Conservation (phyloP, 1,284 basidiomycete genomes). For the Heterobasidion parviporum region DNA sequence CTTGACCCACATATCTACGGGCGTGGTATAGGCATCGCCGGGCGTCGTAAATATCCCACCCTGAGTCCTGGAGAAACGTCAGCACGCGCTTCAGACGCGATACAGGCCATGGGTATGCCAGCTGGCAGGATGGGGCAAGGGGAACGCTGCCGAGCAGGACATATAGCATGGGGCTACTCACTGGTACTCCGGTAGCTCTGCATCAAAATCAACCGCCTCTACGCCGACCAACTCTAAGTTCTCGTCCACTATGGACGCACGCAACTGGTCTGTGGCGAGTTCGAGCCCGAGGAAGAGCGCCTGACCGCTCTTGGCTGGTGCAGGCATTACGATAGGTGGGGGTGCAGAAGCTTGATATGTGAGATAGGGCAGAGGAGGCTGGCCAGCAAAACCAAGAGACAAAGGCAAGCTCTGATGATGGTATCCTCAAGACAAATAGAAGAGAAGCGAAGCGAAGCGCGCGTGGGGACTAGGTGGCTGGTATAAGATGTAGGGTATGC, state of each 20-base stretch:
- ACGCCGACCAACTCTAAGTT: conserved; percentile 70
- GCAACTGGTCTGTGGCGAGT: conserved; percentile 70
- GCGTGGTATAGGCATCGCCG: conserved; percentile 76
- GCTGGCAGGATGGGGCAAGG: conserved; percentile 2
- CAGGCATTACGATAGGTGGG: conserved; percentile 11
- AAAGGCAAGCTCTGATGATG: background rate
- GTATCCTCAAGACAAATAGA: background rate
- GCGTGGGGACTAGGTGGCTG: background rate
- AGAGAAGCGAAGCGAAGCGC: background rate
- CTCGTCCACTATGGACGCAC: conserved; percentile 74
- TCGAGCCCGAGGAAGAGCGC: conserved; percentile 71
- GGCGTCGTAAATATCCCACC: conserved; percentile 79
- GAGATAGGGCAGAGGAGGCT: background rate
- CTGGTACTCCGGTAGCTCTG: conserved; percentile 74
- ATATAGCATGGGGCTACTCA: conserved; percentile 32
- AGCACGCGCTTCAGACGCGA: background rate
- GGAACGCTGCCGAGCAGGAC: conserved; percentile 1
- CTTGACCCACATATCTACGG: conserved; percentile 82
- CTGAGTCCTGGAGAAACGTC: conserved; percentile 47
- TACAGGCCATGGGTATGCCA: background rate
- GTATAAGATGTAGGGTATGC: background rate
- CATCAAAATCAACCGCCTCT: conserved; percentile 73
- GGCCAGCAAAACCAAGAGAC: background rate
- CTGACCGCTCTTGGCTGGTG: conserved; percentile 42
- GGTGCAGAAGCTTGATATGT: background rate